Conservation (phyloP, 2,329 filamentous ascomycete species). For the Phaeosphaeria sp. region DNA sequence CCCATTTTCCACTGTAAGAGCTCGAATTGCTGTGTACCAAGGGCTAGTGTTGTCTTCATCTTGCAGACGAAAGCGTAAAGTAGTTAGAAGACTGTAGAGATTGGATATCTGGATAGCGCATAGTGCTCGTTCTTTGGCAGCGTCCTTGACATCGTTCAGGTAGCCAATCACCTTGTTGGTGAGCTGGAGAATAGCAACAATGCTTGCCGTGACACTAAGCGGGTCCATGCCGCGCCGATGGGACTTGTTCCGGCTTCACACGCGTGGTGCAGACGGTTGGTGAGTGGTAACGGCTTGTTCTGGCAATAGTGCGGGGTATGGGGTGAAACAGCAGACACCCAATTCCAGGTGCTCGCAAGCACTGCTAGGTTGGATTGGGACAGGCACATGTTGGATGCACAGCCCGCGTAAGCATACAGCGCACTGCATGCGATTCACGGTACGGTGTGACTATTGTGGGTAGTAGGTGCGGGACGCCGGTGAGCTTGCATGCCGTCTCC, state of each 20-base stretch:
- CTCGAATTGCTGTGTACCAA: slow-evolving; percentile 28
- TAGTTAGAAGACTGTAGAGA: slow-evolving; percentile 24
- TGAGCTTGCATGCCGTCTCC: neutral
- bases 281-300: neutral
- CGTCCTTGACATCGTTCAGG: slow-evolving; percentile 31
- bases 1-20: slow-evolving; percentile 25
- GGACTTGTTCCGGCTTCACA: neutral
- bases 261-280: neutral
- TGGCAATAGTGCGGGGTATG: neutral
- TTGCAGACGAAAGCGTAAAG: slow-evolving; percentile 26
- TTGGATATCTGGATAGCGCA: slow-evolving; percentile 26
- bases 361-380: neutral
- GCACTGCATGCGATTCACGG: too few species aligned
- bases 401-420: neutral
- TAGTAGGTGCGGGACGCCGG: neutral
- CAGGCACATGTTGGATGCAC: neutral
- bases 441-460: neutral
- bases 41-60: slow-evolving; percentile 7
- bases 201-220: slow-evolving; percentile 29
- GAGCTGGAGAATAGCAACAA: slow-evolving; percentile 32
- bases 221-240: slow-evolving; percentile 24
- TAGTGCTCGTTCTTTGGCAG: slow-evolving; percentile 26
- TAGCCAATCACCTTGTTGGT: slow-evolving; percentile 25
- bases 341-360: neutral
- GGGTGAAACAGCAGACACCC: too few species aligned